Percentiles rank a stretch among this genome's conserved stretches.
Conservation (phyloP, 352 stramenopile genomes). For the Pythium chondricola region DNA sequence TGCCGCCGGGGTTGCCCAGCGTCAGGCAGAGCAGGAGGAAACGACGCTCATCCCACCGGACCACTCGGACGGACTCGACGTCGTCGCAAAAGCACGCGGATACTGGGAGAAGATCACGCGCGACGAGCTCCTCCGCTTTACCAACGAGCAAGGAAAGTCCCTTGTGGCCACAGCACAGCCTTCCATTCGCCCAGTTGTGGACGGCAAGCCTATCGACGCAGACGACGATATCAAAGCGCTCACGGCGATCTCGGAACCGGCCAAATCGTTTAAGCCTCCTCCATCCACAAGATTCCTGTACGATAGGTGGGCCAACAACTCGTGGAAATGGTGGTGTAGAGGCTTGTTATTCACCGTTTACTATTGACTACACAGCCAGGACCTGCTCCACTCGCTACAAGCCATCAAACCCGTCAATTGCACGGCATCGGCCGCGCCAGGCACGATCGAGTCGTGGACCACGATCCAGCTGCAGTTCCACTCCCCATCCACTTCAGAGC, state of each 20-base stretch:
- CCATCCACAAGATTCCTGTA: constrained; percentile 50
- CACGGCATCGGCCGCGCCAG: neutral
- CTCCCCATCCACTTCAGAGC: constrained; percentile 30
- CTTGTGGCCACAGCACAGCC: constrained; percentile 16
- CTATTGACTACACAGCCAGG: too few relatives aligned
- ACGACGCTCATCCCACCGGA: constrained; percentile 23
- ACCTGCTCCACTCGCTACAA: constrained; percentile 59
- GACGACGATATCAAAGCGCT: neutral
- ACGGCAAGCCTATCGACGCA: neutral
- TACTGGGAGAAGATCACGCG: constrained; percentile 62
- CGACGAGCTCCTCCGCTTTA: constrained; percentile 58
- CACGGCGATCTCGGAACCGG: neutral
- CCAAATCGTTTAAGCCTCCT: constrained; percentile 11
- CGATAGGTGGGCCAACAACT: constrained; percentile 44
- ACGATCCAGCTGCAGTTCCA: constrained; percentile 60
- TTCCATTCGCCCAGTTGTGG: neutral
- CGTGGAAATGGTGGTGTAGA: too few relatives aligned
- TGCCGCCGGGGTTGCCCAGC: constrained; percentile 13
- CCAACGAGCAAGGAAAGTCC: constrained; percentile 32
- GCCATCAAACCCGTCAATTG: constrained; percentile 49
- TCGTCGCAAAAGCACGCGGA: constrained; percentile 30
- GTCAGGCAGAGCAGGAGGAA: constrained; percentile 22
- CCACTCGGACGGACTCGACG: constrained; percentile 26
- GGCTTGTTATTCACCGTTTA: too few relatives aligned
- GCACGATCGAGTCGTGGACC: constrained; percentile 15